Percentiles rank a stretch among this genome's conserved stretches.
Conservation (phyloP, 2,329 filamentous ascomycete species). For the Penicillium vulpinum region DNA sequence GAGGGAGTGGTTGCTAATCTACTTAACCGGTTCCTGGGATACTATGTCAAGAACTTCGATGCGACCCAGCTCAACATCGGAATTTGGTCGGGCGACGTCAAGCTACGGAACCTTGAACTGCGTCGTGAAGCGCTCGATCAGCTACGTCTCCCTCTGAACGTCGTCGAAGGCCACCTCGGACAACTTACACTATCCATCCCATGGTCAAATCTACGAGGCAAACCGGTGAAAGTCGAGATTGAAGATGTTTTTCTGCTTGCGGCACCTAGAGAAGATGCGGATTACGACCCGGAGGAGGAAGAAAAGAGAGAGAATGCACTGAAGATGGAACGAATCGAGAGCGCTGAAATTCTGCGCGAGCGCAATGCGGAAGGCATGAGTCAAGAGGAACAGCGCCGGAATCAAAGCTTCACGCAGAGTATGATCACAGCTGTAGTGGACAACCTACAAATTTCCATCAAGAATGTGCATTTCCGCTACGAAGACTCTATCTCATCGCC, state of each 20-base stretch:
- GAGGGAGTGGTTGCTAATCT: slow-evolving; percentile 95
- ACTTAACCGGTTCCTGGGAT: slow-evolving; percentile 98
- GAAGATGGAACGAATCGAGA: slow-evolving; percentile 98
- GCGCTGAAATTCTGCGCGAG: slow-evolving; percentile 90
- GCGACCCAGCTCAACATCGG: slow-evolving; percentile 96
- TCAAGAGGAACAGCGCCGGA: slow-evolving; percentile 93
- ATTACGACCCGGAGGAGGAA: slow-evolving; percentile 92
- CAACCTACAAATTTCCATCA: slow-evolving; percentile 95
- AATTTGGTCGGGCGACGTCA: slow-evolving; percentile 98
- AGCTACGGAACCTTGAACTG: slow-evolving; percentile 87
- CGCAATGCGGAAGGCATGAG: slow-evolving; percentile 89
- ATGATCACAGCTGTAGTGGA: slow-evolving; percentile 95
- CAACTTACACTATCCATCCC: slow-evolving; percentile 90
- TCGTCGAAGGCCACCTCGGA: slow-evolving; percentile 91
- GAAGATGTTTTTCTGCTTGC: slow-evolving; percentile 96
- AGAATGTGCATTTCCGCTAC: slow-evolving; percentile 97
- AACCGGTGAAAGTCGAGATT: slow-evolving; percentile 91
- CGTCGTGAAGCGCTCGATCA: slow-evolving; percentile 95
- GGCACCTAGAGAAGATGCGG: slow-evolving; percentile 90
- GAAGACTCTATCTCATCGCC: slow-evolving; percentile 96
- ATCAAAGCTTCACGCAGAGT: slow-evolving; percentile 95
- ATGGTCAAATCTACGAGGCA: slow-evolving; percentile 94
- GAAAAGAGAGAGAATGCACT: slow-evolving; percentile 80
- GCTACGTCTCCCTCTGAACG: slow-evolving; percentile 92
- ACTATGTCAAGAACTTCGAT: slow-evolving; percentile 99